Conservation (phyloP, 2,329 filamentous ascomycete species). For the Trichophyton simii region DNA sequence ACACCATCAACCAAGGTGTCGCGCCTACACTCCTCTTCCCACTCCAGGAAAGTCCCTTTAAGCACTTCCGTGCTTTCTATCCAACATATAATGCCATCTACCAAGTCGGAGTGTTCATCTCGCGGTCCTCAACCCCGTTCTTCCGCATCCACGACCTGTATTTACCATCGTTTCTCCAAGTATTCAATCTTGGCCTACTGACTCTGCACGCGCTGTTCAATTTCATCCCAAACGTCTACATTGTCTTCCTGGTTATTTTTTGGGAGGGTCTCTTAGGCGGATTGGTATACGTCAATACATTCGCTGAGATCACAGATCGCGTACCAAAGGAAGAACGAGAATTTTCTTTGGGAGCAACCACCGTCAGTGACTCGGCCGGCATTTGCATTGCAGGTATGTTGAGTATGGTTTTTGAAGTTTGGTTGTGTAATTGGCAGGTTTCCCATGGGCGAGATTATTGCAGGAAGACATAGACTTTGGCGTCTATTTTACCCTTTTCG, state of each 20-base stretch:
- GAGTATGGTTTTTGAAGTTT: constrained; percentile 69
- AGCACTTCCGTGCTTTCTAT: constrained; percentile 75
- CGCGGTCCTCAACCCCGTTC: constrained; percentile 80
- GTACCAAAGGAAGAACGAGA: constrained; percentile 68
- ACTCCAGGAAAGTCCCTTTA: constrained; percentile 61
- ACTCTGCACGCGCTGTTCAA: constrained; percentile 63
- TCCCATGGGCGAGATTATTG: constrained; percentile 66
- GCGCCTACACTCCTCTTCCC: constrained; percentile 83
- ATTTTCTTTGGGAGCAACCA: constrained; percentile 80
- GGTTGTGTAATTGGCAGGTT: constrained; percentile 75
- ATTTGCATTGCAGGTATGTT: constrained; percentile 81
- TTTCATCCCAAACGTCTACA: constrained; percentile 72
- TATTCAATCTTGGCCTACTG: constrained; percentile 62
- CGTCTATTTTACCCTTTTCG: not conserved
- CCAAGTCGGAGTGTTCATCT: constrained; percentile 89
- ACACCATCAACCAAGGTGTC: constrained; percentile 94
- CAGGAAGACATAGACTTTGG: constrained; percentile 28
- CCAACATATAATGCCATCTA: constrained; percentile 92
- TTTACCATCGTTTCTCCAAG: constrained; percentile 66
- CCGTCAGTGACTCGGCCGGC: constrained; percentile 80
- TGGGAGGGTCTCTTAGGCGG: constrained; percentile 92
- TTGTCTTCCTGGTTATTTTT: constrained; percentile 76
- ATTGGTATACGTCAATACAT: constrained; percentile 88
- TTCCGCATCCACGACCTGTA: constrained; percentile 71
- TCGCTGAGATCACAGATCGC: constrained; percentile 81